phyloP scores from a whole-genome alignment of 495 filamentous ascomycete genomes.

The Eremomyces bilateralis region DNA sequence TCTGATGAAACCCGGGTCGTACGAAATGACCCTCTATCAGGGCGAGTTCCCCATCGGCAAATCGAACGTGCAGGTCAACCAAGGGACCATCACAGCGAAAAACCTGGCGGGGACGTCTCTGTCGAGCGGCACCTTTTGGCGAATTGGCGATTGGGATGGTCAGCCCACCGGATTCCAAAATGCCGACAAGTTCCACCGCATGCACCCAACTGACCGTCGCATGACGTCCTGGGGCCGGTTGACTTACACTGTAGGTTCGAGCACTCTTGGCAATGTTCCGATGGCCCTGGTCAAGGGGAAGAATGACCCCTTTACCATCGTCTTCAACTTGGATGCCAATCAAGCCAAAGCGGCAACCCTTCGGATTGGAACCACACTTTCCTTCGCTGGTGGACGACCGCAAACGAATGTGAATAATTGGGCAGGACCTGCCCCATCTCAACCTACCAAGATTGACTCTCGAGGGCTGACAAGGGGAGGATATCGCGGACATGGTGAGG shows the following conservation, averaged over 20 bases:
- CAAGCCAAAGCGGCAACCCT: slow-evolving; percentile 33
- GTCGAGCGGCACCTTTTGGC: slow-evolving; percentile 31
- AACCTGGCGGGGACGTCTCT: slow-evolving; percentile 28
- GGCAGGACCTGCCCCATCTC: slow-evolving; percentile 24
- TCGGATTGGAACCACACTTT: slow-evolving; percentile 40
- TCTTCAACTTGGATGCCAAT: slow-evolving; percentile 30
- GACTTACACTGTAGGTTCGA: slow-evolving; percentile 37
- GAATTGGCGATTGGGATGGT: slow-evolving; percentile 42
- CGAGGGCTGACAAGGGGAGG: slow-evolving; percentile 42
- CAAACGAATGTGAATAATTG: slow-evolving; percentile 29
- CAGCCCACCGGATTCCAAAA: slow-evolving; percentile 43
- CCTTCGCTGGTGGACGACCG: slow-evolving; percentile 33
- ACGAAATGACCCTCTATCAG: slow-evolving; percentile 46
- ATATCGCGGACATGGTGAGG: slow-evolving; percentile 37
- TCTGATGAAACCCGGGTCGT: slow-evolving; percentile 43
- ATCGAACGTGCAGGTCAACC: slow-evolving; percentile 29
- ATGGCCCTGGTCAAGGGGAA: slow-evolving; percentile 43
- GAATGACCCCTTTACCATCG: slow-evolving; percentile 40
- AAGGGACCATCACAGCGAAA: slow-evolving; percentile 28
- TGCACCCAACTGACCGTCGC: slow-evolving; percentile 42
- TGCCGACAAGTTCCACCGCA: slow-evolving; percentile 38
- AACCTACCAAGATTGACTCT: slow-evolving; percentile 39
- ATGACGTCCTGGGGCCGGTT: slow-evolving; percentile 36
- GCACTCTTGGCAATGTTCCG: slow-evolving; percentile 29
- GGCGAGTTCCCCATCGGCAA: slow-evolving; percentile 36